Conservation (phyloP, 441 rosid genomes). For the Pelargonium citronellum region DNA sequence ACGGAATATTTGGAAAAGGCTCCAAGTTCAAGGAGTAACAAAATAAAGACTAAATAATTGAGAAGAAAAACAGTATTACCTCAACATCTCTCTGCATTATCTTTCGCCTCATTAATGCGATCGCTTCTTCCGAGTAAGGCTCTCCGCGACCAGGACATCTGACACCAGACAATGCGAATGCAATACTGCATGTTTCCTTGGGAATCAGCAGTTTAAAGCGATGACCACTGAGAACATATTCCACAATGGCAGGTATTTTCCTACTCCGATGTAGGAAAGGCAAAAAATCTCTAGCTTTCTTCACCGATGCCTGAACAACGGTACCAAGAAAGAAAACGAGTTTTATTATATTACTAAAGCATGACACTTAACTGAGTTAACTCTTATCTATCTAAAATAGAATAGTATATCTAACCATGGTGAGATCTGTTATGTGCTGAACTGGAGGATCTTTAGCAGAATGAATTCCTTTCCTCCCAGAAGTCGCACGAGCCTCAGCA, state of each 20-base stretch:
- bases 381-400: not conserved
- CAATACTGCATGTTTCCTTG: slow-evolving; percentile 90
- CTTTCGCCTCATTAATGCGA: slow-evolving; percentile 84
- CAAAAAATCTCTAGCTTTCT: slow-evolving; percentile 86
- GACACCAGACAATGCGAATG: slow-evolving; percentile 95
- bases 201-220: slow-evolving; percentile 90
- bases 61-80: slow-evolving; percentile 34
- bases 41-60: not conserved
- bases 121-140: slow-evolving; percentile 89
- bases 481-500: slow-evolving; percentile 78
- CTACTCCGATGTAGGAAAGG: slow-evolving; percentile 71
- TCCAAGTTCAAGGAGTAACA: too few relatives aligned
- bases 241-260: slow-evolving; percentile 79
- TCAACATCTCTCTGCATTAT: slow-evolving; percentile 98
- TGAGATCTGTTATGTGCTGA: slow-evolving; percentile 74
- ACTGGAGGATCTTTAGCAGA: slow-evolving; percentile 72
- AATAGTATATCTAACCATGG: slow-evolving; percentile 32
- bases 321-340: slow-evolving; percentile 14
- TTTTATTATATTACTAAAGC: not conserved
- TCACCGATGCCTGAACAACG: slow-evolving; percentile 54
- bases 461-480: slow-evolving; percentile 72
- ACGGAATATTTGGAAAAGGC: not conserved
- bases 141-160: slow-evolving; percentile 95
- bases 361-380: not conserved
- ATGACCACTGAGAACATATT: slow-evolving; percentile 95